A percentile compares a stretch with the other conserved stretches of the same genome.
These are phyloP conservation scores for Vitellaria paradoxa DNA, from an alignment of 179 eudicot genomes.

Conservation along the genomic window DNA sequence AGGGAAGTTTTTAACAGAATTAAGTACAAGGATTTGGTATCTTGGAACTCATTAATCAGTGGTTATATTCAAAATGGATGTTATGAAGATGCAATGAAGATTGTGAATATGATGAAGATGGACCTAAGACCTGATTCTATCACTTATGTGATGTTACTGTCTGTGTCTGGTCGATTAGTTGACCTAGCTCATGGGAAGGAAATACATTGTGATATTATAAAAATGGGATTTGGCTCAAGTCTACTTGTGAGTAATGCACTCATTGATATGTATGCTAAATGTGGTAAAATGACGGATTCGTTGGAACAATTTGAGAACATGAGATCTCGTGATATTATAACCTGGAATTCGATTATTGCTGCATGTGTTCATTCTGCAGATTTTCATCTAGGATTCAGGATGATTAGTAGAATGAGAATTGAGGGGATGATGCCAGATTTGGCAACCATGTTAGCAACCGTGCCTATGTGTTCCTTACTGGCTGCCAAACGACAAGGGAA, in stretches of 20 bases:
- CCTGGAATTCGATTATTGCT: constrained; percentile 50
- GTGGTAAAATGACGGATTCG: constrained; percentile 33
- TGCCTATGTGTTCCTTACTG: constrained; percentile 39
- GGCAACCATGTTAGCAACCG: constrained; percentile 32
- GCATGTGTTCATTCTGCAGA: constrained; percentile 34
- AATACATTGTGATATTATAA: constrained; percentile 37
- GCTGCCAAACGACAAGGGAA: constrained; percentile 43
- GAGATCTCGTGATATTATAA: constrained; percentile 35
- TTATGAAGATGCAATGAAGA: constrained; percentile 27
- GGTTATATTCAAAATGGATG: constrained; percentile 30
- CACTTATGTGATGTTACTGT: constrained; percentile 30
- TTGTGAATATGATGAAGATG: constrained; percentile 30
- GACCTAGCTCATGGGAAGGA: constrained; percentile 20
- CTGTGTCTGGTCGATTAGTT: constrained; percentile 23
- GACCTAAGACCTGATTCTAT: constrained; percentile 36
- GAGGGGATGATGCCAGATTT: constrained; percentile 34
- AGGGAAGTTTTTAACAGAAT: constrained; percentile 34
- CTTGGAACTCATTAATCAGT: constrained; percentile 41
- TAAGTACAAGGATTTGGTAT: constrained; percentile 34
- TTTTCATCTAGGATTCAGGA: constrained; percentile 30
- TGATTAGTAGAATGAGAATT: constrained; percentile 35
- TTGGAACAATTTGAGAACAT: constrained; percentile 38
- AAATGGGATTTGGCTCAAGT: constrained; percentile 31
- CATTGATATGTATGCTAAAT: constrained; percentile 41
- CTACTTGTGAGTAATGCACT: constrained; percentile 42